These are phyloP conservation scores for Aspergillus oerlinghausenensis DNA, from an alignment of 2,329 filamentous ascomycete genomes.

Conservation along the genomic window DNA sequence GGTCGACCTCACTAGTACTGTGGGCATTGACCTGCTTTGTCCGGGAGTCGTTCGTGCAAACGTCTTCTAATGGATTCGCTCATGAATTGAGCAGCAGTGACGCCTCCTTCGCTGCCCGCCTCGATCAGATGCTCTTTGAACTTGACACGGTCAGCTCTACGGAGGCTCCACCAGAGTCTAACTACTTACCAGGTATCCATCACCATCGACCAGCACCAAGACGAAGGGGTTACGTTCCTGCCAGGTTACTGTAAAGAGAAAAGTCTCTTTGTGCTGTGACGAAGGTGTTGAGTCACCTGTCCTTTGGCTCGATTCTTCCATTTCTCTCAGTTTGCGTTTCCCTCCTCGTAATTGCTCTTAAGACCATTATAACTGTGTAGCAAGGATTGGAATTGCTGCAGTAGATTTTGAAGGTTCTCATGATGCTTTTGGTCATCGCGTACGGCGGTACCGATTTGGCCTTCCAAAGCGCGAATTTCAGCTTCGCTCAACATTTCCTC, in stretches of 20 bases:
- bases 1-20: slow-evolving; percentile 30
- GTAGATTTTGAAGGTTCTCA: slow-evolving; percentile 27
- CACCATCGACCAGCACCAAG: slow-evolving; percentile 58
- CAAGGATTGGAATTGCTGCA: slow-evolving; percentile 42
- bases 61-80: slow-evolving; percentile 48
- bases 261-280: too few species aligned
- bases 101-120: slow-evolving; percentile 51
- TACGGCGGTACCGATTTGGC: slow-evolving; percentile 7
- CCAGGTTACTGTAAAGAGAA: slow-evolving; percentile 6
- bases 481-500: slow-evolving; percentile 14
- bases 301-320: slow-evolving; percentile 56
- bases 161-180: too few species aligned
- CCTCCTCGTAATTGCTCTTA: slow-evolving; percentile 56
- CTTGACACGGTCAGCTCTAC: slow-evolving; percentile 52
- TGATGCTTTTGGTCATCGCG: slow-evolving; percentile 26
- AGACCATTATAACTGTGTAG: slow-evolving; percentile 53
- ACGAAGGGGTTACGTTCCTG: slow-evolving; percentile 55
- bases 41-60: slow-evolving; percentile 39
- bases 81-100: slow-evolving; percentile 51
- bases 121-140: slow-evolving; percentile 50
- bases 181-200: slow-evolving; percentile 48
- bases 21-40: slow-evolving; percentile 49
- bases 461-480: slow-evolving; percentile 14
- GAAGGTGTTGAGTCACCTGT: slow-evolving; percentile 25
- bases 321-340: slow-evolving; percentile 49